These are phyloP conservation scores for Alternaria gaisen DNA, from an alignment of 2,329 filamentous ascomycete species.

Conservation along the genomic window DNA sequence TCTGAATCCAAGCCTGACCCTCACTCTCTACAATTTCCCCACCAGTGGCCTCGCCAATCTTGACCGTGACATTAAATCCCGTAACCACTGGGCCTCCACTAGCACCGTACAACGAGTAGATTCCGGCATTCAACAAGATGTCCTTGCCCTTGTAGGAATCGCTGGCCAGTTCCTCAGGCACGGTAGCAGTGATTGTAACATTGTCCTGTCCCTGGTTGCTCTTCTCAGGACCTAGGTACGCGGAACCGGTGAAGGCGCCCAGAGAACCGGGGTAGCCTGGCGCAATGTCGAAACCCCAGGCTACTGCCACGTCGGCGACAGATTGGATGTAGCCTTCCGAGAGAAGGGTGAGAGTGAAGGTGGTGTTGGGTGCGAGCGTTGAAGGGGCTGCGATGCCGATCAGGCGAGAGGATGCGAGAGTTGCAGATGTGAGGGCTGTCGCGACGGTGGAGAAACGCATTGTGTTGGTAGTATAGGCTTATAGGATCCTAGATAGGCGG, in stretches of 20 bases:
- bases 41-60: slow-evolving; percentile 26
- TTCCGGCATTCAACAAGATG: slow-evolving; percentile 29
- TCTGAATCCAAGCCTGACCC: slow-evolving; percentile 18
- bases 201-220: slow-evolving; percentile 35
- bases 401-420: slow-evolving; percentile 52
- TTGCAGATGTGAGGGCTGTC: slow-evolving; percentile 20
- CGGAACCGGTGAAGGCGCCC: slow-evolving; percentile 41
- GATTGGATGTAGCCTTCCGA: slow-evolving; percentile 57
- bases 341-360: slow-evolving; percentile 52
- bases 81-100: slow-evolving; percentile 16
- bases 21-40: slow-evolving; percentile 21
- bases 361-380: slow-evolving; percentile 51
- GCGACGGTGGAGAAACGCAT: slow-evolving; percentile 32
- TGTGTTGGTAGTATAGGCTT: slow-evolving; percentile 2
- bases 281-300: slow-evolving; percentile 50
- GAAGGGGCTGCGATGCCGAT: slow-evolving; percentile 55
- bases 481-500: background rate
- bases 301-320: slow-evolving; percentile 57
- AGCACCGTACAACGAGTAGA: slow-evolving; percentile 42
- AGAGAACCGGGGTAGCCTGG: slow-evolving; percentile 39
- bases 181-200: slow-evolving; percentile 30
- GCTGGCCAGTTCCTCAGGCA: slow-evolving; percentile 18
- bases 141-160: slow-evolving; percentile 22
- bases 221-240: slow-evolving; percentile 48
- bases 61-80: slow-evolving; percentile 34